A percentile compares a stretch with the other conserved stretches of the same genome.
Conservation (phyloP, 306 rosid genomes). For the Aeschynomene evenia region DNA sequence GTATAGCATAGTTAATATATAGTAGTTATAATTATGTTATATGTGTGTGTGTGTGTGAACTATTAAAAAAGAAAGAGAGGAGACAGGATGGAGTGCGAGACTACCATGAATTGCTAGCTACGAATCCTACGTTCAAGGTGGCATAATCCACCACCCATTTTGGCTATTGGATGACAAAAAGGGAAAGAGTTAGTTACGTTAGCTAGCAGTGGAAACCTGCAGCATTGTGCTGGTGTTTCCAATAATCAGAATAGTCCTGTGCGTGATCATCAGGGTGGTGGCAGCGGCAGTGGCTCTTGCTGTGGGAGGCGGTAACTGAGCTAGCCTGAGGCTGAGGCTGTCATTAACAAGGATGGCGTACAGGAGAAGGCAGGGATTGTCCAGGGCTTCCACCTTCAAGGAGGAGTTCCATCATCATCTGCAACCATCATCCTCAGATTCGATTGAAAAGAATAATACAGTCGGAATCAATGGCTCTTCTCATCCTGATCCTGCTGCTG, state of each 20-base stretch:
- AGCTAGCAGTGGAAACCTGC: slow-evolving; percentile 13
- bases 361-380: slow-evolving; percentile 70
- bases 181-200: slow-evolving; percentile 11
- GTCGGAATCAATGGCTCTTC: background rate
- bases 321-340: slow-evolving; percentile 5
- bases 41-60: no score
- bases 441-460: slow-evolving; percentile 1
- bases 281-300: background rate
- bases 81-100: background rate
- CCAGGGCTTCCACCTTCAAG: slow-evolving; percentile 71
- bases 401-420: slow-evolving; percentile 55
- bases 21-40: background rate
- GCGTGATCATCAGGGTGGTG: background rate
- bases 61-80: background rate
- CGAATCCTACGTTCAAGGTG: slow-evolving; percentile 34
- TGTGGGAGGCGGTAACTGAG: background rate
- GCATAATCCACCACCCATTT: slow-evolving; percentile 12
- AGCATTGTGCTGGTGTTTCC: background rate
- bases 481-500: background rate
- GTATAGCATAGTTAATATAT: background rate
- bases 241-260: background rate
- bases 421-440: background rate
- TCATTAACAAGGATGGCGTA: slow-evolving; percentile 58
- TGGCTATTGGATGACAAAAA: background rate
- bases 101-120: slow-evolving; percentile 29